Conservation (phyloP, 2,329 filamentous ascomycete species). For the Nectriaceae sp. region DNA sequence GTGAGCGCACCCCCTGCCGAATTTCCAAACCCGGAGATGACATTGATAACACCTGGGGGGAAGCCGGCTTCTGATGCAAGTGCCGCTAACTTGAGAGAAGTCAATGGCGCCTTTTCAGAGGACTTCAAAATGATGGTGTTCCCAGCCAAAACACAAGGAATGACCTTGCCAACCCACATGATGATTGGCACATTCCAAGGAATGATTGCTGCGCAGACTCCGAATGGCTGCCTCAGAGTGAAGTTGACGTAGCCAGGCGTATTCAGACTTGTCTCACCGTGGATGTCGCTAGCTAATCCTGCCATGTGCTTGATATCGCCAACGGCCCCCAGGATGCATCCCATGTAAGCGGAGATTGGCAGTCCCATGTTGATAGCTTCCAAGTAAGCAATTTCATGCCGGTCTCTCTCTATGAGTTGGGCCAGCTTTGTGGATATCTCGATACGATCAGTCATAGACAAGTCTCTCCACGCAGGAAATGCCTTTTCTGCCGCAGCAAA, state of each 20-base stretch:
- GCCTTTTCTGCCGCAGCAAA: not conserved
- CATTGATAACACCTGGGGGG: constrained; percentile 74
- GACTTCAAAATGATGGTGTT: constrained; percentile 65
- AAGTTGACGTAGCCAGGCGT: constrained; percentile 68
- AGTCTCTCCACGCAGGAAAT: not conserved
- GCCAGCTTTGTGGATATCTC: not conserved
- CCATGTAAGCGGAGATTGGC: not conserved
- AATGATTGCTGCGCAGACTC: constrained; percentile 72
- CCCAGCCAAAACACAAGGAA: constrained; percentile 64
- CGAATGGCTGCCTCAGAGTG: constrained; percentile 71
- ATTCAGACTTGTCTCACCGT: constrained; percentile 58
- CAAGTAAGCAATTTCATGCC: not conserved
- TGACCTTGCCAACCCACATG: constrained; percentile 54
- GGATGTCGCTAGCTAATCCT: constrained; percentile 76
- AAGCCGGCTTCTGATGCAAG: constrained; percentile 73
- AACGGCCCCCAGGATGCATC: constrained; percentile 30
- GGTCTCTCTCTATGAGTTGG: not conserved
- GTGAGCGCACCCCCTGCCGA: constrained; percentile 69
- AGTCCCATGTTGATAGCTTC: not conserved
- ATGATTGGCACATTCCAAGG: constrained; percentile 68
- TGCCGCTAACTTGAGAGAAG: constrained; percentile 63
- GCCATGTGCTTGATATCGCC: constrained; percentile 68
- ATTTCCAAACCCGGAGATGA: constrained; percentile 69
- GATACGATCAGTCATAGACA: not conserved
- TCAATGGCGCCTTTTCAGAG: constrained; percentile 67